Conservation (phyloP, 768 basidiomycete genomes). For the Tulasnella sp. region DNA sequence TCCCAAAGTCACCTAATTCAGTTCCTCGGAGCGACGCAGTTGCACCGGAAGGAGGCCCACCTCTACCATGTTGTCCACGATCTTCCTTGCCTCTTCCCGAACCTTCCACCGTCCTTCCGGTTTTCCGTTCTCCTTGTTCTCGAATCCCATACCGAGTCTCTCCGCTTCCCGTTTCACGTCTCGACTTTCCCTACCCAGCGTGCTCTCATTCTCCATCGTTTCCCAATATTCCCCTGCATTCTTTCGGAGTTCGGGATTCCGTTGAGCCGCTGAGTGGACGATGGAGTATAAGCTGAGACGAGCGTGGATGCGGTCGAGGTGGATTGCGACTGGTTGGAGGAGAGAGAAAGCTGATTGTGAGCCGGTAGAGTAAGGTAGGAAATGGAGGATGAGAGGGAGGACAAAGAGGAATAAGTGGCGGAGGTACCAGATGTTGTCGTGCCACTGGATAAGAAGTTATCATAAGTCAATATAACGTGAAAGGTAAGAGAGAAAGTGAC, state of each 20-base stretch:
- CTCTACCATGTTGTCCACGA: background rate
- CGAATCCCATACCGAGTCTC: conserved; percentile 45
- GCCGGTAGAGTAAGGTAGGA: conserved; percentile 41
- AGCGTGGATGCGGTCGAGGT: conserved; percentile 43
- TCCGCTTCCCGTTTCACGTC: conserved; percentile 49
- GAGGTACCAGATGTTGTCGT: conserved; percentile 53
- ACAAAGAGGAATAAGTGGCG: conserved; percentile 60
- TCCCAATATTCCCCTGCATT: conserved; percentile 57
- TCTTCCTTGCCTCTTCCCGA: background rate
- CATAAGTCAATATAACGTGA: background rate
- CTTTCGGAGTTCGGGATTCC: conserved; percentile 48
- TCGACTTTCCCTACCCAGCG: conserved; percentile 48
- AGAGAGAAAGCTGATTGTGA: conserved; percentile 38
- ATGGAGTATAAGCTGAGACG: conserved; percentile 56
- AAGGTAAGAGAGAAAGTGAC: background rate
- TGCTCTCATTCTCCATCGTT: conserved; percentile 52
- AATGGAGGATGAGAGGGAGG: conserved; percentile 52
- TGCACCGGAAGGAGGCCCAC: background rate
- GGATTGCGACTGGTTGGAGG: conserved; percentile 36
- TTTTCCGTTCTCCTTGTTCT: background rate
- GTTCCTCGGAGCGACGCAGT: background rate
- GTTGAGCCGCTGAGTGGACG: conserved; percentile 55
- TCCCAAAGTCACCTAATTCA: background rate
- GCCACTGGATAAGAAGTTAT: conserved; percentile 49
- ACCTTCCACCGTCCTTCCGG: background rate